A percentile compares a stretch with the other conserved stretches of the same genome.
Evolutionary conservation across 2,329 filamentous ascomycete species (phyloP).

Genomic region (Neoscytalidium dimidiatum): DNA sequence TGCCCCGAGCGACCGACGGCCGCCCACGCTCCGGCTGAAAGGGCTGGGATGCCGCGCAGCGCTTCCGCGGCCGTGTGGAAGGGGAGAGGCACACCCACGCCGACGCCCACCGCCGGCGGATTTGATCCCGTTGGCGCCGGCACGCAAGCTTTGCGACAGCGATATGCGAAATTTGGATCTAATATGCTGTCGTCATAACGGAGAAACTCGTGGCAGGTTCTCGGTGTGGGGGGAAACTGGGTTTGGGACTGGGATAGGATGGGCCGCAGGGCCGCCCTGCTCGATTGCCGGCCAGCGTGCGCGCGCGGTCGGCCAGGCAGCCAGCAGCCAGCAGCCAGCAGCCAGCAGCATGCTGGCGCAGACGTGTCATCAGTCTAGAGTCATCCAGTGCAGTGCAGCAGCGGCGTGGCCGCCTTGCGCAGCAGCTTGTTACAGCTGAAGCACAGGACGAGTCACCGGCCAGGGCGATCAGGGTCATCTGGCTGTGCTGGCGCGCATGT

Average conservation of each 20-base stretch:
- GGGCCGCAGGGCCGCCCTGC: no score
- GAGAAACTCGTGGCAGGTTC: neutral
- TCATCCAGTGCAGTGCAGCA: neutral
- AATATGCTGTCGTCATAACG: neutral
- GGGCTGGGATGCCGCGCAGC: no score
- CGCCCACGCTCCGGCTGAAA: no score
- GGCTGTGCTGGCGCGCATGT: neutral
- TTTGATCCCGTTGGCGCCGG: no score
- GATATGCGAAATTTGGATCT: neutral
- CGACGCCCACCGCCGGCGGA: no score
- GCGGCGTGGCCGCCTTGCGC: neutral
- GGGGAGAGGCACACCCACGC: no score
- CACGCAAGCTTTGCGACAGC: neutral
- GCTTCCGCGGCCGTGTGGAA: no score
- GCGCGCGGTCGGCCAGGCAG: neutral
- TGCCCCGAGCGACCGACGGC: neutral
- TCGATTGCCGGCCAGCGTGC: no score
- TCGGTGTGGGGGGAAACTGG: neutral
- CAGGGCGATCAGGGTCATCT: conserved; percentile 5
- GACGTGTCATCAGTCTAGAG: conserved; percentile 2
- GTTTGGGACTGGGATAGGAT: no score
- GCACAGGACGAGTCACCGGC: neutral
- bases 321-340: neutral
- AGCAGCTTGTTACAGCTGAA: neutral
- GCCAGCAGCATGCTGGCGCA: neutral